Evolutionary conservation across 192 early-diverging fungal genomes (phyloP), one percentile per base, ranked within the genome.

Genomic region (Backusella mclennaniae): DNA sequence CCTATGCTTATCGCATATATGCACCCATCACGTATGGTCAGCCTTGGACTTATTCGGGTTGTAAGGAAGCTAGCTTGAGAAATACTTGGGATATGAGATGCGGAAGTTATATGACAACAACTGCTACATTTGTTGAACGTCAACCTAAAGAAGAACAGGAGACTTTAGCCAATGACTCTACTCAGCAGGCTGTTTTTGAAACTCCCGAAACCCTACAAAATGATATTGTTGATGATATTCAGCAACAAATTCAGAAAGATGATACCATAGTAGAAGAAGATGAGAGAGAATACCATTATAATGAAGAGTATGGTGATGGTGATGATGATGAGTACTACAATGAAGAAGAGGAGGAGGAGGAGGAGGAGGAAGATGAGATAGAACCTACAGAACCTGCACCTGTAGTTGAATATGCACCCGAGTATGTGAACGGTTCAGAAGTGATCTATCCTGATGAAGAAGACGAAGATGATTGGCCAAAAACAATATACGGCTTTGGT

Each of bases 11-110:
- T 80, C 93, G 63, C 87, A 84, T 72, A 84, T 92, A 44, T 96
- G 93, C 92, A 38, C 95, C 96, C 6, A 67, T 98, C n/a, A 89
- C 94, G 0, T 99, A 99, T 85, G 95, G 95, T 42, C 85, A 80
- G 39, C 73, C 82, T 46, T 96, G 94, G 94, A 90, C 86, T 23
- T 90, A 87, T 68, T 78, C 86, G 31, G 82, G 89, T 7, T 99
- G 97, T 69, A 63, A 68, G 21, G 35, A 19, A 3, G 56, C 77
- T 12, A 73, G 33, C 14, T 73, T 59, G 36, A 29, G 67, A 36
- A 9, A 53, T 26, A 68, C 71, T 7, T 78, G 77, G 77, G 44
- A 78, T 15, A 68, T 67, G 19, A 35, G 66, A n/a, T 78, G 77
- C n/a, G 23, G 35, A 9, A 67, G 71, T 17, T 78, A 71, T 33